phyloP scores from a whole-genome alignment of 2,329 filamentous ascomycete species.

The Cadophora gregata region DNA sequence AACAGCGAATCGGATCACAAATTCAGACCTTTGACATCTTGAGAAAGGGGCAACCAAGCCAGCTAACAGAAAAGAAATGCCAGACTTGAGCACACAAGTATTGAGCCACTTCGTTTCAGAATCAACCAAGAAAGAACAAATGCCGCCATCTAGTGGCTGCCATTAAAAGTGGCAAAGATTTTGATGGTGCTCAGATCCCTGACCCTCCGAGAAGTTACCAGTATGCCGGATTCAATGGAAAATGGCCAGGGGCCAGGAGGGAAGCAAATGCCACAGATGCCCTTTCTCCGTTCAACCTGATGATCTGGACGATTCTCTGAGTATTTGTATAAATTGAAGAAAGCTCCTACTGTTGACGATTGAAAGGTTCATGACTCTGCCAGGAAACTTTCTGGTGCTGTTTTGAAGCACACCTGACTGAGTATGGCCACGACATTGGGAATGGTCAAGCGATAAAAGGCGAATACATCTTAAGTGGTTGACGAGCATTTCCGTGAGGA shows the following conservation, averaged over 20 bases:
- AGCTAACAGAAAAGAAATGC: not conserved
- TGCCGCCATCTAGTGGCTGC: not conserved
- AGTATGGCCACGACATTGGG: too few relatives aligned
- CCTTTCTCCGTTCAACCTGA: too few relatives aligned
- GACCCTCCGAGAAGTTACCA: not conserved
- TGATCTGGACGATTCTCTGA: too few relatives aligned
- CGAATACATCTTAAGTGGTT: too few relatives aligned
- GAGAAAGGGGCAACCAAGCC: not conserved
- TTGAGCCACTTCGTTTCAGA: not conserved
- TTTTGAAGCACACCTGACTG: too few relatives aligned
- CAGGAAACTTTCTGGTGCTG: too few relatives aligned
- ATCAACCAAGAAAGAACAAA: not conserved
- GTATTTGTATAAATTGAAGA: too few relatives aligned
- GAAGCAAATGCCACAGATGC: too few relatives aligned
- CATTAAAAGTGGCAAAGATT: not conserved
- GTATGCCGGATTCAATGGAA: not conserved
- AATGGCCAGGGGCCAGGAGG: not conserved
- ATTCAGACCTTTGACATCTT: not conserved
- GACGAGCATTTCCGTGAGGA: too few relatives aligned
- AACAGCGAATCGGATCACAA: conserved; percentile 13
- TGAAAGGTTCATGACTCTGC: too few relatives aligned
- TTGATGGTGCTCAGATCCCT: not conserved
- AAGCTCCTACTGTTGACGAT: too few relatives aligned
- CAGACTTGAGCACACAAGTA: not conserved
- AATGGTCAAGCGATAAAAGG: too few relatives aligned